Evolutionary conservation across 306 rosid genomes (phyloP).

Genomic region (Medicago arabica): DNA sequence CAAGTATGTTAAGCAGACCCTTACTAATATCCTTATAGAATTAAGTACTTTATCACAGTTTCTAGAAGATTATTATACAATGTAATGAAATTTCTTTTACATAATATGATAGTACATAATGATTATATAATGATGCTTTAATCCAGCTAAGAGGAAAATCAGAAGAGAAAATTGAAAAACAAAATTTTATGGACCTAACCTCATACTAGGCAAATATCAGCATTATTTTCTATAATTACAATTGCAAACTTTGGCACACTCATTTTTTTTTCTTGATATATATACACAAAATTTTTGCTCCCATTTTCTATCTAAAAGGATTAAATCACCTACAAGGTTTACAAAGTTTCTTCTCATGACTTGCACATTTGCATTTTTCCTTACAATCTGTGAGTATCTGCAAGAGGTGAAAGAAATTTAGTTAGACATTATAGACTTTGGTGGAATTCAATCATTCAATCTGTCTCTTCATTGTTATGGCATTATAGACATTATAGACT

Average conservation of each 20-base stretch:
- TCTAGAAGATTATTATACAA: slow-evolving; percentile 14
- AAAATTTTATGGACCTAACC: slow-evolving; percentile 26
- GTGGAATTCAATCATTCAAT: slow-evolving; percentile 15
- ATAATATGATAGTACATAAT: no score
- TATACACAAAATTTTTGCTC: slow-evolving; percentile 25
- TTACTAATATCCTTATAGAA: no score
- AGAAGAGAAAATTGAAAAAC: not conserved
- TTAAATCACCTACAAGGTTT: slow-evolving; percentile 40
- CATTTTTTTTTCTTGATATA: not conserved
- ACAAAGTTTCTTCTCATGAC: slow-evolving; percentile 49
- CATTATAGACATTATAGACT: no score
- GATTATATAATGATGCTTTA: not conserved
- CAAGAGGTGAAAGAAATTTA: slow-evolving; percentile 41
- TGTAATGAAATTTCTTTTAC: not conserved
- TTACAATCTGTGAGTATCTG: slow-evolving; percentile 68
- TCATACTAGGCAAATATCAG: slow-evolving; percentile 18
- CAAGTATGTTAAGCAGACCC: no score
- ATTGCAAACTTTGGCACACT: slow-evolving; percentile 34
- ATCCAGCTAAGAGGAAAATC: slow-evolving; percentile 15
- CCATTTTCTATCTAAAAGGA: slow-evolving; percentile 48
- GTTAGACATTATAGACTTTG: slow-evolving; percentile 32
- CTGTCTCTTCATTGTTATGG: not conserved
- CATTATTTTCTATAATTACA: slow-evolving; percentile 46
- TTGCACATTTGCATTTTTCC: slow-evolving; percentile 74
- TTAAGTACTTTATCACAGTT: not conserved